Evolutionary conservation across 116 monocot species (phyloP), one percentile per base, ranked within the genome.

Genomic region (Zostera marina): DNA sequence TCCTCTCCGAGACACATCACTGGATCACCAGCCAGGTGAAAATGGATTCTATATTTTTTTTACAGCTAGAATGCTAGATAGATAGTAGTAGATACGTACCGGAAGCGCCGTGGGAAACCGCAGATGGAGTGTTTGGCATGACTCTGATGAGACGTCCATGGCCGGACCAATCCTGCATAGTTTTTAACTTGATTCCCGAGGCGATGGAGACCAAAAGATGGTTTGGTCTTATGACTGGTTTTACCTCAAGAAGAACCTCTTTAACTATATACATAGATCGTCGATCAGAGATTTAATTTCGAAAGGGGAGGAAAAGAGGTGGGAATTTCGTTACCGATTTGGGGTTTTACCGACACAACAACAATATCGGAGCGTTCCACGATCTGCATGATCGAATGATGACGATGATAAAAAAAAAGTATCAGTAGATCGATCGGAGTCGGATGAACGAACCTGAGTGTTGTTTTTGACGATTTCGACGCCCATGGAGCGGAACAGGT

Each of bases 61-160:
- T n/a, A n/a, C n/a, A n/a, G n/a, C n/a, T n/a, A n/a, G n/a, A n/a
- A n/a, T n/a, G n/a, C n/a, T n/a, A n/a, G n/a, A n/a, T n/a, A n/a
- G n/a, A n/a, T n/a, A n/a, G n/a, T n/a, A n/a, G n/a, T n/a, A n/a
- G n/a, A n/a, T n/a, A n/a, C n/a, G n/a, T 48, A 89, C 94, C 94
- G 74, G 94, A 88, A 53, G 94, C 94, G 21, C 75, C 94, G 60
- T 77, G 66, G 42, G 82, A 88, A 61, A 94, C 85, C 60, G 88
- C 82, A 42, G 94, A 68, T 71, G 94, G 94, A 42, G 88, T 94
- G 73, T 94, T 94, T 57, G 94, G 94, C 88, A 94, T 94, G 17
- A 94, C 94, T 61, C 94, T 77, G 61, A 94, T 85, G 55, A 94
- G 52, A 71, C 94, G 76, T 43, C 61, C 58, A 47, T 85, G 81